Conservation (phyloP, 306 rosid genomes). For the Morella rubra region DNA sequence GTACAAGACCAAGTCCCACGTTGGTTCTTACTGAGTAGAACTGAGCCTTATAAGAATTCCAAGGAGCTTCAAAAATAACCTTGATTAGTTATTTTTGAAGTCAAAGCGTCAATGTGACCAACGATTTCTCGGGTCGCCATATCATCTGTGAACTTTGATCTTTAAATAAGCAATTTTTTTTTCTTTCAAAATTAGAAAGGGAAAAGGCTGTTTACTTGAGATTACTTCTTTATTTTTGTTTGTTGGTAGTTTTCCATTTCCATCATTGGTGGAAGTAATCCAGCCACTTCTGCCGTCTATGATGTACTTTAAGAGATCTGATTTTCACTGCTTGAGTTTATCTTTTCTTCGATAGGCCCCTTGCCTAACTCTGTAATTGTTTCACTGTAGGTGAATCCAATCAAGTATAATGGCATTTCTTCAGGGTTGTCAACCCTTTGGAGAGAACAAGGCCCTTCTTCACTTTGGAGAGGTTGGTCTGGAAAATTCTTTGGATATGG, state of each 20-base stretch:
- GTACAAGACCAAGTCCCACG: no score
- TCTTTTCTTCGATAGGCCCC: background rate
- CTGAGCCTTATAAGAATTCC: no score
- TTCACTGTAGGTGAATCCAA: constrained; percentile 51
- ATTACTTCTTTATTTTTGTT: background rate
- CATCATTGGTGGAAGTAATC: background rate
- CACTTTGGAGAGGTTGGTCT: constrained; percentile 87
- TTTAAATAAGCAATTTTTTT: background rate
- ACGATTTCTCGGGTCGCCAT: no score
- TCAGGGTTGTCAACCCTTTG: constrained; percentile 60
- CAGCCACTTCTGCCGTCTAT: background rate
- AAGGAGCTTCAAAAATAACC: no score
- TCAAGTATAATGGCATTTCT: constrained; percentile 50
- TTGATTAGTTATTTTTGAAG: no score
- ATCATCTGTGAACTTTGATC: no score
- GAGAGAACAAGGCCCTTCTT: constrained; percentile 66
- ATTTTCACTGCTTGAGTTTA: background rate
- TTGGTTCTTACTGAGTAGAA: no score
- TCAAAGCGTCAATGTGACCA: no score
- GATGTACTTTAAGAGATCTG: background rate
- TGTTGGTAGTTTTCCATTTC: background rate
- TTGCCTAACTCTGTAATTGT: background rate
- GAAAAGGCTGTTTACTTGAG: background rate
- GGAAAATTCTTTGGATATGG: constrained; percentile 70
- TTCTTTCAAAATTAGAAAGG: background rate